Base-by-base conservation (phyloP, 805 yeast genomes). In the Komagataella pseudopastoris region DNA sequence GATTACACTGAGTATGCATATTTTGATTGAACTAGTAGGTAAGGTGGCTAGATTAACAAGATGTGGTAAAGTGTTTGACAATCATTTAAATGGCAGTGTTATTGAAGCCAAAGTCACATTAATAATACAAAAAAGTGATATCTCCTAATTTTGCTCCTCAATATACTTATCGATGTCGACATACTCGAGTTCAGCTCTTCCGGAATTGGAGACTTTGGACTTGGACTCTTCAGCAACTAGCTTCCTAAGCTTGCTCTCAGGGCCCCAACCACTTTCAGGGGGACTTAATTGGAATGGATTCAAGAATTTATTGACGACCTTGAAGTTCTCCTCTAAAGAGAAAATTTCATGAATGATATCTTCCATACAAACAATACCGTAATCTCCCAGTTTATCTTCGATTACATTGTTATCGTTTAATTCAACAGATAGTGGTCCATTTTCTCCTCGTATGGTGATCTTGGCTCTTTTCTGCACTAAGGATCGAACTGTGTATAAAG, bases 381-480 rank as follows among this genome's bases (percentile, higher is more conserved):
- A 69, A 6, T 83, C 85, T 45, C 83, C 83, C 55, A 86, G 72
- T 59, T 72, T 70, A 59, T 85, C 89, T 68, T 86, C 95, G 50
- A 86, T 82, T 45, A 81, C 66, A 59, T 79, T 81, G 70, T 86
- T 86, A 66, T 83, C 88, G 64, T 85, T 86, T 58, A 86, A 68
- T 53, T 80, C 75, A 45, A 75, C 65, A 49, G 71, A 69, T 48
- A 69, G 71, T 1, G 53, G 58, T 22, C 56, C 54, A 23, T 64
- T 69, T 12, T 60, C 64, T 8, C 62, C 59, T 4, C 64, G 61
- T 44, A 59, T 56, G 16, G 61, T 61, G 44, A 83, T 75, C 49
- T 78, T 76, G 20, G 88, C 85, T 75, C 93, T 81, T 68, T 85
- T 86, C 65, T 83, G 91, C 59, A 86, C 72, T 53, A 86, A 68